These are phyloP conservation scores for Astragalus glycyphyllos DNA, from an alignment of 306 rosid species.

Conservation along the genomic window DNA sequence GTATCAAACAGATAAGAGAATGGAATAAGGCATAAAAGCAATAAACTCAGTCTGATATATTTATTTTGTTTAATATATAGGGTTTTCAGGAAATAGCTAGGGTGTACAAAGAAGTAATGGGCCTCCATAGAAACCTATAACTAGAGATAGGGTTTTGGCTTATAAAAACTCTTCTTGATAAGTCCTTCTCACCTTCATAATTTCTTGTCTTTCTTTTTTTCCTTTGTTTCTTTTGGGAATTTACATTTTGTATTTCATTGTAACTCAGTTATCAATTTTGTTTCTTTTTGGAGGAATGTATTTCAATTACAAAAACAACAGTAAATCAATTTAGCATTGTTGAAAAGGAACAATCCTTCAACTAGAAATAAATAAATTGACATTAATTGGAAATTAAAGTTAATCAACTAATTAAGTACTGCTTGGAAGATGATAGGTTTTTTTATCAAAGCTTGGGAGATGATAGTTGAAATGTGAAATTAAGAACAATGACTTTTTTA, in stretches of 20 bases:
- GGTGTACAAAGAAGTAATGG: conserved; percentile 38
- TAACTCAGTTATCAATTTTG: neutral
- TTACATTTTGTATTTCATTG: neutral
- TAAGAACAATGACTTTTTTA: too few relatives aligned
- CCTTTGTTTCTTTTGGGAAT: conserved; percentile 1
- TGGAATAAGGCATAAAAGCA: conserved; percentile 43
- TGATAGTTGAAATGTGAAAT: neutral
- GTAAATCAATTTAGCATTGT: neutral
- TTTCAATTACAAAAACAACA: neutral
- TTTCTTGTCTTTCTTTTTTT: neutral
- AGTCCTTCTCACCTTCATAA: conserved; percentile 47
- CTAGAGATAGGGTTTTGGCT: conserved; percentile 35
- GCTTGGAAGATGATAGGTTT: neutral
- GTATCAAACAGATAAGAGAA: conserved; percentile 43
- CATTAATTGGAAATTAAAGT: neutral
- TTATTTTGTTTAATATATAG: conserved; percentile 36
- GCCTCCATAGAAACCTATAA: conserved; percentile 39
- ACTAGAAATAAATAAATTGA: neutral
- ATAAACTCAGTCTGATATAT: conserved; percentile 30
- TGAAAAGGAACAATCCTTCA: neutral
- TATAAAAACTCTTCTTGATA: conserved; percentile 32
- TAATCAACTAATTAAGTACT: neutral
- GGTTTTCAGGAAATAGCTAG: conserved; percentile 26
- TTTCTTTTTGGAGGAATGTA: neutral
- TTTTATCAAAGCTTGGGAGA: neutral